Evolutionary conservation across 2,329 filamentous ascomycete genomes (phyloP).

Genomic region (Alternaria hordeiaustralica): DNA sequence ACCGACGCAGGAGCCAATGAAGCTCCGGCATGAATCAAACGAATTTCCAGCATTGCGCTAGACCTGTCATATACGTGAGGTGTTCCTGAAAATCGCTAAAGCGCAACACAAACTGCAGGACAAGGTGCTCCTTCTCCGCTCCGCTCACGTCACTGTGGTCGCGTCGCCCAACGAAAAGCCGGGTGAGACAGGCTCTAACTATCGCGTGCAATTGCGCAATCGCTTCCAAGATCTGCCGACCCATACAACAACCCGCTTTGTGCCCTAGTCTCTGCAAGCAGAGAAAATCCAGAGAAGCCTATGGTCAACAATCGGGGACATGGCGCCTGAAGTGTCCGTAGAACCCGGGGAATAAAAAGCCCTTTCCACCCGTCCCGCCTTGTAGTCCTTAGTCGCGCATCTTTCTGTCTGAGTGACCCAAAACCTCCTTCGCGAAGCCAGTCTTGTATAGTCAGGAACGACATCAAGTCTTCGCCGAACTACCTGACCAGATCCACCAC

Average conservation of each 20-base stretch:
- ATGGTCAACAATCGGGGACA: conserved; percentile 16
- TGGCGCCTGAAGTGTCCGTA: not conserved
- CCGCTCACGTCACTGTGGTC: conserved; percentile 15
- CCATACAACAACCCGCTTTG: conserved; percentile 30
- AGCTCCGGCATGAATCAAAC: conserved; percentile 18
- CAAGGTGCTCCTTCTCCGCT: conserved; percentile 1
- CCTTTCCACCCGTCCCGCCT: conserved; percentile 3
- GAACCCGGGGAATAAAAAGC: conserved; percentile 21
- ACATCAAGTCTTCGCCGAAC: not conserved
- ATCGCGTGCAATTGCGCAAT: conserved; percentile 50
- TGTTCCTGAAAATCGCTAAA: conserved; percentile 4
- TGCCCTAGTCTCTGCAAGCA: conserved; percentile 26
- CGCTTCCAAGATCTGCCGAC: conserved; percentile 43
- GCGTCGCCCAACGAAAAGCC: conserved; percentile 3
- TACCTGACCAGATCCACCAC: not conserved
- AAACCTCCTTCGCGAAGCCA: not conserved
- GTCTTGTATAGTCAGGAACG: conserved; percentile 2
- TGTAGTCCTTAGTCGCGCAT: conserved; percentile 9
- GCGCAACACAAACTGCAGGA: not conserved
- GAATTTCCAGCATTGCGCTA: not conserved
- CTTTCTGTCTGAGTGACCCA: conserved; percentile 6
- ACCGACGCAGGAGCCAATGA: conserved; percentile 19
- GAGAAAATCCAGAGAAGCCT: conserved; percentile 10
- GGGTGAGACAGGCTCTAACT: conserved; percentile 20
- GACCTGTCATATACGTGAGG: conserved; percentile 3